A percentile compares a stretch with the other conserved stretches of the same genome.
phyloP scores from a whole-genome alignment of 73 alveolate species.

The Paramecium sexaurelia region DNA sequence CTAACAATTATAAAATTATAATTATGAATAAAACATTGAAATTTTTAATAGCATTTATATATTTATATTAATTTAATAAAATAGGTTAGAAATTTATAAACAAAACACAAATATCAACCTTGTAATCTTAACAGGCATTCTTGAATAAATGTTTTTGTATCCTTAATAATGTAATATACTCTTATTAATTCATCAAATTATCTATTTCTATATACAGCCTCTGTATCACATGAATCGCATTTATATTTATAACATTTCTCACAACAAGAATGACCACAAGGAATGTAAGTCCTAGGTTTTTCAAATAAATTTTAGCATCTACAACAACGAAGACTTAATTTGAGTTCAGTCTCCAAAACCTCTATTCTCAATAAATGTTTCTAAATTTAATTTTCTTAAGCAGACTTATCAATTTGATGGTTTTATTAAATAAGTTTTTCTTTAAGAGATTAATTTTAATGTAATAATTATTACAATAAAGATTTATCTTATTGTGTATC shows the following conservation, averaged over 20 bases:
- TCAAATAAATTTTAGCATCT: conserved; percentile 34
- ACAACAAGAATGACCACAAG: conserved; percentile 52
- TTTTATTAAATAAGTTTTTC: conserved; percentile 13
- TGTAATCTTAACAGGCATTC: conserved; percentile 23
- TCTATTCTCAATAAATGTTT: conserved; percentile 18
- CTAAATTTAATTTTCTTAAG: conserved; percentile 40
- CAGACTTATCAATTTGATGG: background rate
- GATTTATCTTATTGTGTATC: background rate
- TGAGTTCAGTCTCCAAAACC: background rate
- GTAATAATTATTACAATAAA: background rate
- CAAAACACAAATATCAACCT: background rate
- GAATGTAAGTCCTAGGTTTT: conserved; percentile 36
- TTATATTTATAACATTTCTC: conserved; percentile 27
- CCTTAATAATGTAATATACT: conserved; percentile 25
- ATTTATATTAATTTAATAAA: background rate
- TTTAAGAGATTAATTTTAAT: background rate
- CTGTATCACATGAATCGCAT: conserved; percentile 34
- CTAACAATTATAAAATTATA: background rate
- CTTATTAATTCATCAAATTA: conserved; percentile 38
- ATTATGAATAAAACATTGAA: background rate
- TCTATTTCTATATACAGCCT: conserved; percentile 27
- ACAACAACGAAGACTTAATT: conserved; percentile 37
- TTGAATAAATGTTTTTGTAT: conserved; percentile 28
- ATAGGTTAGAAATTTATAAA: background rate
- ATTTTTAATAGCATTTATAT: background rate